phyloP scores from a whole-genome alignment of 1,284 basidiomycete genomes.

The Boletus hoseneyae region DNA sequence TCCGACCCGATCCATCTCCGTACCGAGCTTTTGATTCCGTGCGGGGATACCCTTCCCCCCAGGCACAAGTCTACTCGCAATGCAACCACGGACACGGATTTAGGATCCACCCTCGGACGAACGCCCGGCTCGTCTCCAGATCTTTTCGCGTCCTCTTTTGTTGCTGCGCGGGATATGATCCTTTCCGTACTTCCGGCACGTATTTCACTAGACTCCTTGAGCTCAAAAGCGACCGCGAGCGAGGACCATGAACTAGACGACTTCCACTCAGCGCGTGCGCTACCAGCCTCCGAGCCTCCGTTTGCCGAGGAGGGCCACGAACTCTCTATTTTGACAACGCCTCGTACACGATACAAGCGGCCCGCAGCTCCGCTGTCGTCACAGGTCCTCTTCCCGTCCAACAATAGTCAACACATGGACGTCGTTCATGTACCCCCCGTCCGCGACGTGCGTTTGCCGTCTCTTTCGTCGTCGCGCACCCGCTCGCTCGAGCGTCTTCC shows the following conservation, averaged over 20 bases:
- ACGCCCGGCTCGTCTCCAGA: constrained; percentile 7
- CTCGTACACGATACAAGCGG: neutral
- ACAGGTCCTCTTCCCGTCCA: constrained; percentile 1
- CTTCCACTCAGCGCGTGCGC: constrained; percentile 5
- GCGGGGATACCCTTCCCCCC: constrained; percentile 6
- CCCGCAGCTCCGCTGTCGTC: constrained; percentile 1
- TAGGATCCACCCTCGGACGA: neutral
- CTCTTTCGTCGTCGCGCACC: neutral
- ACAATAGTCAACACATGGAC: neutral
- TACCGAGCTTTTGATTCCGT: constrained; percentile 76
- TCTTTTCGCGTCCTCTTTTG: constrained; percentile 19
- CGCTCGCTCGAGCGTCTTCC: neutral
- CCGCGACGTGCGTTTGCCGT: constrained; percentile 1
- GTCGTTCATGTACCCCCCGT: neutral
- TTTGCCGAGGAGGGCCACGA: constrained; percentile 12
- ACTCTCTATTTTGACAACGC: constrained; percentile 15
- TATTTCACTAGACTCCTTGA: constrained; percentile 32
- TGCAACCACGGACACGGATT: neutral
- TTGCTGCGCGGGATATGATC: constrained; percentile 25
- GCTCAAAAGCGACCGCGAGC: constrained; percentile 26
- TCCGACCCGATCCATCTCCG: constrained; percentile 87
- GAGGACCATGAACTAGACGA: constrained; percentile 33
- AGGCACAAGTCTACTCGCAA: constrained; percentile 2
- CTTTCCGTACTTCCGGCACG: constrained; percentile 29
- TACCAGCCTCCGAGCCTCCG: neutral